Base-by-base conservation (phyloP, 495 filamentous ascomycete species). In the Podospora bellae-mahoneyi region DNA sequence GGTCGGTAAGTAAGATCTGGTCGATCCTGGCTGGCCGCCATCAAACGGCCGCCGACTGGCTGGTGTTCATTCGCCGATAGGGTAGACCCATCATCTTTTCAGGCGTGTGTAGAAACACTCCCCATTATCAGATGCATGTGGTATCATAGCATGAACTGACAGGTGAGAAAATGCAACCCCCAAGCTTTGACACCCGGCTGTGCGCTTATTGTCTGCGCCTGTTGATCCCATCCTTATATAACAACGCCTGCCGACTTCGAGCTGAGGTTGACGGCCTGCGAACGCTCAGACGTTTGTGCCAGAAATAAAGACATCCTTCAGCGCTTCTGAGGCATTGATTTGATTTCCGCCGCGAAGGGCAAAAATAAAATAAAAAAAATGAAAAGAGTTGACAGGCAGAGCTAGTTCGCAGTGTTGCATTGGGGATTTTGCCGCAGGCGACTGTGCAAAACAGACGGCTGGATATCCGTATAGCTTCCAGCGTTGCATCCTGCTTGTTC, bases 401-500 rank as follows among this genome's bases (percentile, higher is more conserved):
- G 23, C 23, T 2, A 23, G 6, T 20, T 63, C 19, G 66, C 66
- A 75, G 68, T 64, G 74, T 74, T 66, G 72, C 72, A 75, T 73
- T 64, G 62, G 53, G 2, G 64, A 64, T 74, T 75, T 62, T 75
- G 68, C 69, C 71, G 69, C 64, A 64, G 66, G 56, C 18, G 64
- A 60, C 61, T 44, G 13, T 60, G 61, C 55, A 58, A 58, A 66
- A 64, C 32, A 64, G 65, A 60, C 64, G 66, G 53, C 60, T 64
- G 66, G 66, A 26, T 59, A 61, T 59, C 60, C n/a, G 66, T 61
- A 23, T 28, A 20, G 20, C 62, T 66, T 56, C 56, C 63, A 65
- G 65, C 53, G 68, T 67, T 27, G 65, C 58, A 69, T 72, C 61
- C 63, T 64, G 23, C 57, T 58, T 32, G 57, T 70, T 62, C 61